Evolutionary conservation across 768 basidiomycete genomes (phyloP).

Genomic region (Fibroporia radiculosa): DNA sequence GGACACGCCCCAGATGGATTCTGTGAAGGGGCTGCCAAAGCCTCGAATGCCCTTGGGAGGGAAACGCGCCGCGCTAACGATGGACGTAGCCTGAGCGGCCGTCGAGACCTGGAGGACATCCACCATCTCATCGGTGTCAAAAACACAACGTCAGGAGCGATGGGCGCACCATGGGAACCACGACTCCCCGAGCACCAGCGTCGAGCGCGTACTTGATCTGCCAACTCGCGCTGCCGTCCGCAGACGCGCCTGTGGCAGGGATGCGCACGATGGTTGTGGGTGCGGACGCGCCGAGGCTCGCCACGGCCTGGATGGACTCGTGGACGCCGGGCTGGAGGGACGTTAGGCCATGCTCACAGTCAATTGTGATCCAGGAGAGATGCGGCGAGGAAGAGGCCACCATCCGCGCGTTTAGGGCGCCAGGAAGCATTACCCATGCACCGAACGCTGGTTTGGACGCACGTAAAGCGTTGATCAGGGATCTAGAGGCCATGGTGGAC

Average conservation of each 20-base stretch:
- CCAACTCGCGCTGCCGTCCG: constrained; percentile 45
- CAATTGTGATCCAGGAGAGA: constrained; percentile 57
- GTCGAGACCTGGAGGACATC: constrained; percentile 40
- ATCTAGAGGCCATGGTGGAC: constrained; percentile 38
- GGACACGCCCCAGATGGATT: constrained; percentile 47
- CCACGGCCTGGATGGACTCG: constrained; percentile 48
- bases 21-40: constrained; percentile 59
- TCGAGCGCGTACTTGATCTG: constrained; percentile 69
- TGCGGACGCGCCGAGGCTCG: constrained; percentile 33
- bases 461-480: constrained; percentile 45
- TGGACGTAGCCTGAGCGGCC: constrained; percentile 45
- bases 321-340: constrained; percentile 48
- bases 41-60: constrained; percentile 57
- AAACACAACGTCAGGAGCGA: too few relatives aligned
- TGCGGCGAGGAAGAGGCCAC: constrained; percentile 44
- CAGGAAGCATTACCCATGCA: constrained; percentile 56
- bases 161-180: constrained; percentile 56
- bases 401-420: constrained; percentile 49
- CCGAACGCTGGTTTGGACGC: constrained; percentile 57
- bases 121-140: too few relatives aligned
- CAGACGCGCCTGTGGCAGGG: constrained; percentile 51
- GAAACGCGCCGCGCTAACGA: constrained; percentile 52
- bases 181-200: constrained; percentile 54
- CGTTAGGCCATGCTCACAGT: constrained; percentile 62
- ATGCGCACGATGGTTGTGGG: constrained; percentile 55